A percentile compares a stretch with the other conserved stretches of the same genome.
phyloP scores from a whole-genome alignment of 371 early-diverging fungal genomes.

The Mucor saturninus region DNA sequence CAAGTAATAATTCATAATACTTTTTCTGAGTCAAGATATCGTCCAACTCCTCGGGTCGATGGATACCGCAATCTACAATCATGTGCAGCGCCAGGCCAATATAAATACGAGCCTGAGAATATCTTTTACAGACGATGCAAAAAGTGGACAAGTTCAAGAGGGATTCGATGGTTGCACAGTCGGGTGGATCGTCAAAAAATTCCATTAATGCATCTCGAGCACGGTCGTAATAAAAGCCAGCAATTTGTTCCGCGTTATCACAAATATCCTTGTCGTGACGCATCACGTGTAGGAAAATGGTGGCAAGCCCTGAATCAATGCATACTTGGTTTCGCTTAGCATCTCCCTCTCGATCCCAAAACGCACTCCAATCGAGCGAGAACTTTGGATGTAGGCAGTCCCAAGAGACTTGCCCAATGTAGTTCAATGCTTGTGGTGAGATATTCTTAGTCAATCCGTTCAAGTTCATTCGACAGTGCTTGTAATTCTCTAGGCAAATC shows the following conservation, averaged over 20 bases:
- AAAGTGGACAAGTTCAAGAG: conserved; percentile 38
- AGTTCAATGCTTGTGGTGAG: conserved; percentile 30
- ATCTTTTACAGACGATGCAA: conserved; percentile 32
- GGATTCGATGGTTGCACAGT: conserved; percentile 35
- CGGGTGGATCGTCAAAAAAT: conserved; percentile 40
- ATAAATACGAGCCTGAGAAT: conserved; percentile 39
- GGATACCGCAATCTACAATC: conserved; percentile 28
- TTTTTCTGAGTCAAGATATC: conserved; percentile 24
- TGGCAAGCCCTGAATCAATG: conserved; percentile 38
- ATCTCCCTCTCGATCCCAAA: conserved; percentile 40
- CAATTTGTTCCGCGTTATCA: conserved; percentile 32
- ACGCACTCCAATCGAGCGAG: conserved; percentile 34
- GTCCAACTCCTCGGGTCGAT: conserved; percentile 8
- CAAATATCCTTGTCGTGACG: conserved; percentile 39
- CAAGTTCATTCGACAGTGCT: conserved; percentile 28
- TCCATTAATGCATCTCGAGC: conserved; percentile 37
- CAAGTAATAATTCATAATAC: conserved; percentile 31
- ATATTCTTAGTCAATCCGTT: conserved; percentile 31
- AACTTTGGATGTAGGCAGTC: conserved; percentile 45
- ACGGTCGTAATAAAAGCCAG: conserved; percentile 40
- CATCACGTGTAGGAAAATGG: conserved; percentile 40
- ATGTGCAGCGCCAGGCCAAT: conserved; percentile 36
- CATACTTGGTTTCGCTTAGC: conserved; percentile 35
- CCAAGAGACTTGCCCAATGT: conserved; percentile 39
- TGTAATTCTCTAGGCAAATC: conserved; percentile 29